Evolutionary conservation across 1,284 basidiomycete species (phyloP).

Genomic region (Trichosporon asahii): DNA sequence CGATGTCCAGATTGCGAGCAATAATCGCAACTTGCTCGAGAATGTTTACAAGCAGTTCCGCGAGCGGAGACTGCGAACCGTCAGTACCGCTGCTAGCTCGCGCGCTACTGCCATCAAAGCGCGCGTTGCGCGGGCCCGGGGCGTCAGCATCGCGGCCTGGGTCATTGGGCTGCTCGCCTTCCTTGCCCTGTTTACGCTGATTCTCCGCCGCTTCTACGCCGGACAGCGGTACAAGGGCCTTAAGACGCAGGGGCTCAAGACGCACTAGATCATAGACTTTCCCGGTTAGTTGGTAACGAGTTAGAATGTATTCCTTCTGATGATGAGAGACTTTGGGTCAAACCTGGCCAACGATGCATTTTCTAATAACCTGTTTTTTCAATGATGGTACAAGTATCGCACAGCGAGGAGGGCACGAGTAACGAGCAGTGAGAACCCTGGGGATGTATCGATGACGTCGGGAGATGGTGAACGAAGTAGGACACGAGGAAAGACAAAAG

Average conservation of each 20-base stretch:
- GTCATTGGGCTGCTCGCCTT: not conserved
- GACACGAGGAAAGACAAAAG: not conserved
- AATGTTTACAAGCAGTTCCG: not conserved
- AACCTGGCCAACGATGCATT: constrained; percentile 3
- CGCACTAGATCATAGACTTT: not conserved
- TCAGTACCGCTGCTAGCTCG: not conserved
- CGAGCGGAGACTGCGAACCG: not conserved
- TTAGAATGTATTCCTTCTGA: not conserved
- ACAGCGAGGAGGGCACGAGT: not conserved
- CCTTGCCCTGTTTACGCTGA: not conserved
- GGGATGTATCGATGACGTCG: not conserved
- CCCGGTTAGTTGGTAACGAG: not conserved
- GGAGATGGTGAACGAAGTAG: not conserved
- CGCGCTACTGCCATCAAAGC: not conserved
- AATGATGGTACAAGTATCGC: not conserved
- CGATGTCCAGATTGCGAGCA: not conserved
- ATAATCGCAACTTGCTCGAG: constrained; percentile 5
- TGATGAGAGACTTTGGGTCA: not conserved
- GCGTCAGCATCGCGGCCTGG: not conserved
- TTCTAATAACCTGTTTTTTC: not conserved
- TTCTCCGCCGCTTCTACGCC: not conserved
- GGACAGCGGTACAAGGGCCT: constrained; percentile 5
- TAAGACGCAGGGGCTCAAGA: constrained; percentile 5
- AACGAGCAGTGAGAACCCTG: not conserved
- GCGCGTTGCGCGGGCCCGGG: not conserved